These are phyloP conservation scores for Pouteria campechiana DNA, from an alignment of 179 eudicot species.

Conservation along the genomic window DNA sequence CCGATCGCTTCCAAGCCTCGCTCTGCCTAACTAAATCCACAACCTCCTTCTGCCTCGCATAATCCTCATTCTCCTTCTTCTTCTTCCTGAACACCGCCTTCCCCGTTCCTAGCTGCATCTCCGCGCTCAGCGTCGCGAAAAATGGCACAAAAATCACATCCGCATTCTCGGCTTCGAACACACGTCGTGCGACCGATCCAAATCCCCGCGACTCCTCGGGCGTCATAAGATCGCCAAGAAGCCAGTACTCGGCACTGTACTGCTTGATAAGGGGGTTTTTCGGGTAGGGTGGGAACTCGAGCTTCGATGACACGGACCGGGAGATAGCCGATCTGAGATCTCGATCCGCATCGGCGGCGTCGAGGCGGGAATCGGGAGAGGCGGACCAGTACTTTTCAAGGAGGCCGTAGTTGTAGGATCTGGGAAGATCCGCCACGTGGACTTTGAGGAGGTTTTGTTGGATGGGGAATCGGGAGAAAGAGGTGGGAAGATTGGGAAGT, in stretches of 20 bases:
- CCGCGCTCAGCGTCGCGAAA: constrained; percentile 83
- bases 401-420: constrained; percentile 80
- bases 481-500: constrained; percentile 7
- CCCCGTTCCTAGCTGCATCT: constrained; percentile 60
- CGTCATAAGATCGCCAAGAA: constrained; percentile 79
- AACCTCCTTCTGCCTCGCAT: constrained; percentile 64
- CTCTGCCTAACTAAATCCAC: constrained; percentile 56
- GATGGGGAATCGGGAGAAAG: constrained; percentile 6
- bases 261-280: constrained; percentile 77
- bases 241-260: constrained; percentile 97
- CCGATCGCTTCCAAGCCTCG: constrained; percentile 79
- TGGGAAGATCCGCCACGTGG: constrained; percentile 53
- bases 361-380: constrained; percentile 56
- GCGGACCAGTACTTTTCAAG: constrained; percentile 67
- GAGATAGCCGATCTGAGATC: constrained; percentile 28
- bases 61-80: constrained; percentile 63
- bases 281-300: constrained; percentile 45
- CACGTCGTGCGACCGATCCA: constrained; percentile 71
- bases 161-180: constrained; percentile 39
- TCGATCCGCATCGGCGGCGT: constrained; percentile 63
- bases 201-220: constrained; percentile 24
- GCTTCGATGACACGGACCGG: constrained; percentile 8
- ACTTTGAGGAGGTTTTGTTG: constrained; percentile 44
- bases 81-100: constrained; percentile 56
- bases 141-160: constrained; percentile 92